Evolutionary conservation across 305 asterid species (phyloP).

Genomic region (Andrographis paniculata): DNA sequence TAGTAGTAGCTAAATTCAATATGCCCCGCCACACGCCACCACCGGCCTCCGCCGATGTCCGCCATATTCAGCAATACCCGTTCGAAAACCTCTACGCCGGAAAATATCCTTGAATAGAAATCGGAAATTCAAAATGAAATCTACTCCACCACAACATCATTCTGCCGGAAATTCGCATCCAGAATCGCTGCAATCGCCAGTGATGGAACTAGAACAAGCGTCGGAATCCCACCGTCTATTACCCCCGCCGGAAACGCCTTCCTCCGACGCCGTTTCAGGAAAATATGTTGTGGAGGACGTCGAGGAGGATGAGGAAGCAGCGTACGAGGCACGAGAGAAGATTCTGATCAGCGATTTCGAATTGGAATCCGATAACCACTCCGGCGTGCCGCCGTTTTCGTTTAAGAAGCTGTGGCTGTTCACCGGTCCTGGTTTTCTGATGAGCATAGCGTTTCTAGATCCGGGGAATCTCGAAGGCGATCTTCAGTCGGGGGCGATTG

Average conservation of each 20-base stretch:
- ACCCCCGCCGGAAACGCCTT: slow-evolving; percentile 17
- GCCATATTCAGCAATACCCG: no score
- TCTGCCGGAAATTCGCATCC: slow-evolving; percentile 20
- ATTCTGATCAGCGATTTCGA: slow-evolving; percentile 44
- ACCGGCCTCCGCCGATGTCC: no score
- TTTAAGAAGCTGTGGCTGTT: slow-evolving; percentile 68
- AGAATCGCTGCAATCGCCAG: slow-evolving; percentile 11
- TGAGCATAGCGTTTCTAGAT: slow-evolving; percentile 91
- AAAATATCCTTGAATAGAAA: no score
- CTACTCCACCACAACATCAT: slow-evolving; percentile 28
- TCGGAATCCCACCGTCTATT: slow-evolving; percentile 50
- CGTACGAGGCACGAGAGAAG: slow-evolving; percentile 59
- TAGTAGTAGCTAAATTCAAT: no score
- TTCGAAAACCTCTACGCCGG: no score
- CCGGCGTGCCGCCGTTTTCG: slow-evolving; percentile 65
- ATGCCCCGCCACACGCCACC: no score
- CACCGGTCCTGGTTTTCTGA: slow-evolving; percentile 87
- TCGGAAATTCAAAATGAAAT: slow-evolving; percentile 19
- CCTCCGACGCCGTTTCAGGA: slow-evolving; percentile 18
- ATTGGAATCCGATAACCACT: slow-evolving; percentile 32
- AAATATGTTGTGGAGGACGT: slow-evolving; percentile 34
- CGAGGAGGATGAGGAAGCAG: slow-evolving; percentile 42
- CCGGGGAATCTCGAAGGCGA: slow-evolving; percentile 96
- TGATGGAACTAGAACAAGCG: slow-evolving; percentile 14
- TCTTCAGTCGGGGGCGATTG: slow-evolving; percentile 92